Base-by-base conservation (phyloP, 2,329 filamentous ascomycete species). In the Epichloe glyceriae region DNA sequence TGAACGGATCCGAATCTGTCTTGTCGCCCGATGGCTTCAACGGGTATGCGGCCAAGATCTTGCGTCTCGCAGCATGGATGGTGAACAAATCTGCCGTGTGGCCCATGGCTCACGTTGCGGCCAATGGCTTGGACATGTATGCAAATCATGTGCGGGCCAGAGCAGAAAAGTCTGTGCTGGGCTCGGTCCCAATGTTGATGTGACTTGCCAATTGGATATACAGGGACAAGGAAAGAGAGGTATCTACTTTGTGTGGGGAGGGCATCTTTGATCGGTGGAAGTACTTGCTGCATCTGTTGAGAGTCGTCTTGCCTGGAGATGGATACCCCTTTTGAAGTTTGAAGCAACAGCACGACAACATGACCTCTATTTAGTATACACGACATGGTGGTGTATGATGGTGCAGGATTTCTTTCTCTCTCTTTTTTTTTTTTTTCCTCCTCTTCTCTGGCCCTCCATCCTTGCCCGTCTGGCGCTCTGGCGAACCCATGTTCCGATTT, bases 21-120 rank as follows among this genome's bases (percentile, higher is more conserved):
- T 64, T 83, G 30, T 55, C 74, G 26, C 75, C 78, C 60, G 73
- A 75, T 60, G 76, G 80, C 52, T 73, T 83, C 60, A 81, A 80
- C 50, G 89, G 91, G 37, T 93, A 87, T 64, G 89, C 87, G 26
- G 84, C 85, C 54, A 93, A 90, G 70, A 82, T 96, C 46, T 70
- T 96, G 60, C 79, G 86, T 60, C 78, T 93, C 50, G 93, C 87
- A 55, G 87, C 89, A 46, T 85, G 88, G 68, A 86, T 94, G 76
- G 76, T 97, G 55, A 86, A 90, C 58, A 88, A 88, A 68, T 86
- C 88, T 55, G 85, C 87, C 56, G 88, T 95, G 30, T 98, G 93
- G 91, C 90, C 90, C 65, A 75, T 79, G 14, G 75, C 75, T 35
- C 73, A 73, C 47, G 63, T 80, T 30, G 79, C 79, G 68, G 72